phyloP scores from a whole-genome alignment of 1,284 basidiomycete species.

The Tilletia caries region DNA sequence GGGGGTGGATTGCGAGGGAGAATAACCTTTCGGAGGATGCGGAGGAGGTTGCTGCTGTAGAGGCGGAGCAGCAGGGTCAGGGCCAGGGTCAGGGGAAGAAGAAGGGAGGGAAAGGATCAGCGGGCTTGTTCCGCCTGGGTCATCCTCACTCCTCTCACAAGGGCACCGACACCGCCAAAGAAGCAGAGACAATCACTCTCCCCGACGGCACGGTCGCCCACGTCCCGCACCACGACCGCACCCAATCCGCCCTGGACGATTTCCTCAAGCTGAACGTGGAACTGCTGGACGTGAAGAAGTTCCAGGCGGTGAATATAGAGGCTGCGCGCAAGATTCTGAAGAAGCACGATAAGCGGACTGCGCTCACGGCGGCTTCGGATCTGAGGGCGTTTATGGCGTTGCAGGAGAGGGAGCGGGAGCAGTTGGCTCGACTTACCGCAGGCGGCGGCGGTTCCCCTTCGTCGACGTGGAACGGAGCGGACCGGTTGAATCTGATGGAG shows the following conservation, averaged over 20 bases:
- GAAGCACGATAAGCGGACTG: slow-evolving; percentile 85
- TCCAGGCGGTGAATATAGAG: slow-evolving; percentile 77
- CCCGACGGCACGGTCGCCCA: slow-evolving; percentile 24
- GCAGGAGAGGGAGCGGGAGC: slow-evolving; percentile 32
- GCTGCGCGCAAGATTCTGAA: slow-evolving; percentile 70
- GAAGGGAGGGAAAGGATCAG: not conserved
- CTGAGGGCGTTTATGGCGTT: slow-evolving; percentile 39
- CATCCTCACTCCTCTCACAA: not conserved
- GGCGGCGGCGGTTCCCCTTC: slow-evolving; percentile 27
- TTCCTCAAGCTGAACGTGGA: slow-evolving; percentile 79
- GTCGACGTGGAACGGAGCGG: not conserved
- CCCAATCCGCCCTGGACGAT: slow-evolving; percentile 60
- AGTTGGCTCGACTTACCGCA: slow-evolving; percentile 25
- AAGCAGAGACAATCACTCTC: not conserved
- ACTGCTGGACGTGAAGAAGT: slow-evolving; percentile 77
- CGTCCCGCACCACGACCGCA: slow-evolving; percentile 34
- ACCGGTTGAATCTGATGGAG: slow-evolving; percentile 11
- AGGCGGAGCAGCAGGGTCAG: slow-evolving; percentile 16
- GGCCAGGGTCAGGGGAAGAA: not conserved
- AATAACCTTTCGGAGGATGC: slow-evolving; percentile 14
- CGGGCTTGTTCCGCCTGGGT: not conserved
- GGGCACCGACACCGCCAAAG: not conserved
- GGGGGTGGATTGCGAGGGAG: slow-evolving; percentile 37
- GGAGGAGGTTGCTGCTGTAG: slow-evolving; percentile 15
- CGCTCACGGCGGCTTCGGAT: slow-evolving; percentile 56